Conservation (phyloP, 2,329 filamentous ascomycete genomes). For the Sclerotinia borealis region DNA sequence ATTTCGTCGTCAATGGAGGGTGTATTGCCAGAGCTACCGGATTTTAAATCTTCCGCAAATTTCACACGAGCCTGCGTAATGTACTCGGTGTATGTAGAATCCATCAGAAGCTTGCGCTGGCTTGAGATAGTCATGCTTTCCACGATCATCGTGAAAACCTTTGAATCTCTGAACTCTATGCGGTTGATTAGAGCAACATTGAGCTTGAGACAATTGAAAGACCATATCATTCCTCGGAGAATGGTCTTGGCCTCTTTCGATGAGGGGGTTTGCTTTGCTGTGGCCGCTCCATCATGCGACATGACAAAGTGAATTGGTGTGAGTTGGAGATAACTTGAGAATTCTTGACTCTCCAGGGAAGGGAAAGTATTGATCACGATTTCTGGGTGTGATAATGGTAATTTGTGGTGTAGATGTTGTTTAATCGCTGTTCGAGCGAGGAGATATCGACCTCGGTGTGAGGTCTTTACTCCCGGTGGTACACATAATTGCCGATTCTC, state of each 20-base stretch:
- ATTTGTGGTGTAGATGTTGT: slow-evolving; percentile 43
- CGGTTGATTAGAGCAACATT: slow-evolving; percentile 60
- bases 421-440: slow-evolving; percentile 59
- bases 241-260: slow-evolving; percentile 21
- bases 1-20: slow-evolving; percentile 10
- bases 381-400: slow-evolving; percentile 22
- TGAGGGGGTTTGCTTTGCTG: background rate
- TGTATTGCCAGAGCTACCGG: background rate
- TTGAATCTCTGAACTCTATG: slow-evolving; percentile 50
- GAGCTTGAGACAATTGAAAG: slow-evolving; percentile 49
- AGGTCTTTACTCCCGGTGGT: slow-evolving; percentile 37
- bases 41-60: slow-evolving; percentile 11
- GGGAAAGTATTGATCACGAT: slow-evolving; percentile 38
- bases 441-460: slow-evolving; percentile 40
- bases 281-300: slow-evolving; percentile 53
- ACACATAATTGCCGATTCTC: slow-evolving; percentile 49
- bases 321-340: slow-evolving; percentile 47
- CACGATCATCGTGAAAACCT: slow-evolving; percentile 45
- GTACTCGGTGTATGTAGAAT: slow-evolving; percentile 14
- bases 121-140: slow-evolving; percentile 30
- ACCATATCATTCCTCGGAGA: slow-evolving; percentile 44
- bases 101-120: slow-evolving; percentile 17
- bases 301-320: slow-evolving; percentile 61
- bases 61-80: slow-evolving; percentile 14
- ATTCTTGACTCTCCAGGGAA: slow-evolving; percentile 43